Evolutionary conservation across 305 asterid genomes (phyloP).

Genomic region (Fraxinus sp.): DNA sequence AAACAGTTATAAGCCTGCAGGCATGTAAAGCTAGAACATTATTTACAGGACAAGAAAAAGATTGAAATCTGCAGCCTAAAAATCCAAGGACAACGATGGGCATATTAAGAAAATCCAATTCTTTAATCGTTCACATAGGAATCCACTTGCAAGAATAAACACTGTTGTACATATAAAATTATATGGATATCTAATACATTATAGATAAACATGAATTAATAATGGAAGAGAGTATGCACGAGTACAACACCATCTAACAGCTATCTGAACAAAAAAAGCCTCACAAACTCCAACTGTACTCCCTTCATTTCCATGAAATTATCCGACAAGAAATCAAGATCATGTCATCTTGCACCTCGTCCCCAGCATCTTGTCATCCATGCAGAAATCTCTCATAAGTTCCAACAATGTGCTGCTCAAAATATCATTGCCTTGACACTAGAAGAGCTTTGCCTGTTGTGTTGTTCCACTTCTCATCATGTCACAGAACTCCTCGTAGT

Average conservation of each 20-base stretch:
- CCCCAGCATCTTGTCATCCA: not conserved
- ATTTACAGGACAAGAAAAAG: constrained; percentile 51
- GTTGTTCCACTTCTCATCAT: constrained; percentile 93
- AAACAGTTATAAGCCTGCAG: not conserved
- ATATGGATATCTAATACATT: constrained; percentile 9
- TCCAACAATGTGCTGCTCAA: constrained; percentile 14
- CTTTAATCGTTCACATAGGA: constrained; percentile 10
- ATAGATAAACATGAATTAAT: constrained; percentile 4
- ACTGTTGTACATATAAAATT: constrained; percentile 4
- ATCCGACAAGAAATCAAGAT: not conserved
- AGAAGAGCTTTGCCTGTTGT: constrained; percentile 52
- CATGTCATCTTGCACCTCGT: not conserved
- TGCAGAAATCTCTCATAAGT: not conserved
- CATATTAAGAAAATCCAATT: not conserved
- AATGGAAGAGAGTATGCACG: not conserved
- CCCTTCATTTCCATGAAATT: not conserved
- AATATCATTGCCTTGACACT: not conserved
- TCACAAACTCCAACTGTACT: not conserved
- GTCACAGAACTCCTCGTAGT: constrained; percentile 83
- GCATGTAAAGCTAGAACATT: not conserved
- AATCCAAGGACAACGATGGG: not conserved
- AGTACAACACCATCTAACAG: not conserved
- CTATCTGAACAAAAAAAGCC: not conserved
- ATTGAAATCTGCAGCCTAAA: constrained; percentile 29
- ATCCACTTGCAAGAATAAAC: constrained; percentile 20